Conservation (phyloP, 2,329 filamentous ascomycete genomes). For the Rhinocladiella similis region DNA sequence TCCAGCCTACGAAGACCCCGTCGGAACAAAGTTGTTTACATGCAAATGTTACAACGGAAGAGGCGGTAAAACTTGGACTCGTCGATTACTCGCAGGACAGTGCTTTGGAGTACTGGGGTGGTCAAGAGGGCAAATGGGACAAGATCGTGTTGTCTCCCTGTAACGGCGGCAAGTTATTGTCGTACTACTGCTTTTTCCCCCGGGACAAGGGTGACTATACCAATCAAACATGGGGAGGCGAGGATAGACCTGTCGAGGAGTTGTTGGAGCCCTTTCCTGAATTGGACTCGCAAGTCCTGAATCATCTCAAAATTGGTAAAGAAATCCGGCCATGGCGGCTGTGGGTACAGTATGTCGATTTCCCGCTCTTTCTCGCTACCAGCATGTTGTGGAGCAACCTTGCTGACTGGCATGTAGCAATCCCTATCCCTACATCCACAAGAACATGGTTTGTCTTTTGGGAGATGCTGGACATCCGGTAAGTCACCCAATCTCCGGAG, state of each 20-base stretch:
- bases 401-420: background rate
- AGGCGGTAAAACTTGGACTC: conserved; percentile 61
- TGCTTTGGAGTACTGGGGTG: conserved; percentile 71
- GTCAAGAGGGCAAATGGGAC: conserved; percentile 52
- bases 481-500: too few species aligned
- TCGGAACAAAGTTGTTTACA: conserved; percentile 64
- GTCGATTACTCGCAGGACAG: conserved; percentile 62
- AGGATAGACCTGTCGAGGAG: conserved; percentile 55
- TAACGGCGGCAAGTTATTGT: conserved; percentile 64
- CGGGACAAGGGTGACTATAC: conserved; percentile 60
- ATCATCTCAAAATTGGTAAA: conserved; percentile 59
- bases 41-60: conserved; percentile 62
- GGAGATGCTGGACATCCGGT: conserved; percentile 66
- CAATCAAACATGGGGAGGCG: conserved; percentile 60
- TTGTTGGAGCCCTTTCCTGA: conserved; percentile 61
- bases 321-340: conserved; percentile 67
- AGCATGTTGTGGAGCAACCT: background rate
- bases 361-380: too few species aligned
- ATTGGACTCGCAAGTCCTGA: conserved; percentile 58
- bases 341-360: conserved; percentile 52
- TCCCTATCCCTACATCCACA: background rate
- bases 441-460: conserved; percentile 54
- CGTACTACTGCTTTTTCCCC: conserved; percentile 71
- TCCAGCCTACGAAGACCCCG: conserved; percentile 60
- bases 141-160: conserved; percentile 72